Base-by-base conservation (phyloP, 352 stramenopile species). In the Achlya hypogyna region DNA sequence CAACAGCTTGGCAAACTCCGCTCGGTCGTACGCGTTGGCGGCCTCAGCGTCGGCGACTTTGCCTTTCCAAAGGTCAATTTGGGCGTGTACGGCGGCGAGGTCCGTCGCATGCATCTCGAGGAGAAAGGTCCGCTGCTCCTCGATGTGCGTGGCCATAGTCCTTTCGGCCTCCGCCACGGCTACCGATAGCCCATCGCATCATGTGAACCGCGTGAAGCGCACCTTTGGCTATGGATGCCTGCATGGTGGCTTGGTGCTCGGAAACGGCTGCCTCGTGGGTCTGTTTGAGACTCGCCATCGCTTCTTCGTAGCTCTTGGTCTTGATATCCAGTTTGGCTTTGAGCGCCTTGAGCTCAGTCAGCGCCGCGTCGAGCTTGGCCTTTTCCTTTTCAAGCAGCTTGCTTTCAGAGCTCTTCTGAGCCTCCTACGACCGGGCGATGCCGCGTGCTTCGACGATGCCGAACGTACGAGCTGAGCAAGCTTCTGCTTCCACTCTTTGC, bases 401-500 rank as follows among this genome's bases (percentile, higher is more conserved):
- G 12, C 35, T 22, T 4, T 22, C 40, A 10, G 51, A 34, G 34
- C 52, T 38, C 35, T n/a, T 20, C 12, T 52, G 31, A 22, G 20
- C 32, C 28, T 51, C 54, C 54, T 64, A 64, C n/a, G n/a, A n/a
- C n/a, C n/a, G n/a, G n/a, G n/a, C n/a, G n/a, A n/a, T n/a, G n/a
- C n/a, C n/a, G n/a, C n/a, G n/a, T n/a, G n/a, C n/a, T n/a, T n/a
- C n/a, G n/a, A n/a, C n/a, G n/a, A n/a, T n/a, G n/a, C 22, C 28
- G 18, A 25, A 28, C 34, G 22, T 45, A 64, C 54, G 23, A 49
- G 43, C n/a, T 74, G 68, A 0, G 63, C 59, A 1, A 69, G 27
- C n/a, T 68, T 77, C 22, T 73, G 62, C 23, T 76, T 69, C 20
- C 59, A 54, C 1, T 82, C 75, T 31, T 77, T 75, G 31, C 78